Evolutionary conservation across 371 early-diverging fungal species (phyloP).

Genomic region (Syncephalastrum monosporum): DNA sequence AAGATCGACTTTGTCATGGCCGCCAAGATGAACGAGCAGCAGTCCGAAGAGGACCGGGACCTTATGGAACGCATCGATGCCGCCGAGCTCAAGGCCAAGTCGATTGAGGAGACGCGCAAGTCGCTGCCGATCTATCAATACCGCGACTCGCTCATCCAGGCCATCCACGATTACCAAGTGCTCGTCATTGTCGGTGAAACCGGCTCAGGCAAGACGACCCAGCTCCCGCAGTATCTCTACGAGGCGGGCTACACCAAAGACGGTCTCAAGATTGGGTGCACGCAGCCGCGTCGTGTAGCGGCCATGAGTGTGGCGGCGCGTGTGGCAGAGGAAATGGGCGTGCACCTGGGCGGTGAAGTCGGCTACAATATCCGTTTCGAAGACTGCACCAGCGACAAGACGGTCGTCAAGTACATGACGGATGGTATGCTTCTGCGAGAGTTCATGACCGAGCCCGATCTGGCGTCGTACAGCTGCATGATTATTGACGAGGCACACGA

Average conservation of each 20-base stretch:
- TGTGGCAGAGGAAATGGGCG: slow-evolving; percentile 95
- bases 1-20: slow-evolving; percentile 90
- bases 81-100: slow-evolving; percentile 69
- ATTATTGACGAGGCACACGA: slow-evolving; percentile 99
- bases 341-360: slow-evolving; percentile 90
- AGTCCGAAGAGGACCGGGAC: slow-evolving; percentile 54
- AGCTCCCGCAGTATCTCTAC: slow-evolving; percentile 97
- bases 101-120: slow-evolving; percentile 87
- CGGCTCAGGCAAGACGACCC: slow-evolving; percentile 99
- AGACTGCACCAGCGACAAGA: slow-evolving; percentile 95
- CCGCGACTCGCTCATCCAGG: slow-evolving; percentile 78
- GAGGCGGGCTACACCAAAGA: slow-evolving; percentile 92
- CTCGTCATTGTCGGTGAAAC: slow-evolving; percentile 97
- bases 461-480: slow-evolving; percentile 86
- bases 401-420: slow-evolving; percentile 97
- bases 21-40: slow-evolving; percentile 61
- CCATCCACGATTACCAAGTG: slow-evolving; percentile 84
- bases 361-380: slow-evolving; percentile 99
- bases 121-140: slow-evolving; percentile 90
- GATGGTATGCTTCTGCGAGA: slow-evolving; percentile 99
- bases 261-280: slow-evolving; percentile 94
- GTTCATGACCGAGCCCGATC: slow-evolving; percentile 96
- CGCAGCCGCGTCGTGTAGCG: slow-evolving; percentile 99
- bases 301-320: slow-evolving; percentile 98
- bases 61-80: slow-evolving; percentile 62